Conservation (phyloP, 192 early-diverging fungal species). For the Entomortierella chlamydospora region DNA sequence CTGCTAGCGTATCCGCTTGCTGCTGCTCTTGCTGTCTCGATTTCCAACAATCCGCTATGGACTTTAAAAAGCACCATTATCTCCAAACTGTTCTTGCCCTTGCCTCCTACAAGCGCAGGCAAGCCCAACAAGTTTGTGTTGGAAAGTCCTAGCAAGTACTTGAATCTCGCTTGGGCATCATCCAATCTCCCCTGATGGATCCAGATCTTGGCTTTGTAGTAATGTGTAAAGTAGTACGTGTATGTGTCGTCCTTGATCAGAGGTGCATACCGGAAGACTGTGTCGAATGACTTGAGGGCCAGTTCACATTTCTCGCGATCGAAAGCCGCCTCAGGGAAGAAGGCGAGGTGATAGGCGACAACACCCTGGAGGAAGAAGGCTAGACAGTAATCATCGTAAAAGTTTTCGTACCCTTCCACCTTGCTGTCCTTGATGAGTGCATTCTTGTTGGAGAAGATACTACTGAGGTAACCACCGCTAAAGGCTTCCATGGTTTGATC, state of each 20-base stretch:
- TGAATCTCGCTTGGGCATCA: constrained; percentile 61
- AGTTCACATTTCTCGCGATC: constrained; percentile 45
- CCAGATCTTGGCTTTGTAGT: constrained; percentile 69
- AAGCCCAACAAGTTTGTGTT: constrained; percentile 54
- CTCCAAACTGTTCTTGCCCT: constrained; percentile 75
- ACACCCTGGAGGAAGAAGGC: constrained; percentile 76
- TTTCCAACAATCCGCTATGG: constrained; percentile 62
- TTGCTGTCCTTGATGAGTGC: constrained; percentile 38
- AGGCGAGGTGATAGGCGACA: constrained; percentile 70
- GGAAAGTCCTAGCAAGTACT: constrained; percentile 57
- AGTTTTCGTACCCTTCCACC: constrained; percentile 58
- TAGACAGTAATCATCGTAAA: constrained; percentile 85
- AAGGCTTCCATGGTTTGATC: constrained; percentile 41
- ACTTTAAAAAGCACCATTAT: constrained; percentile 69
- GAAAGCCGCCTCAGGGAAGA: constrained; percentile 55
- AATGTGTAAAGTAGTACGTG: constrained; percentile 65
- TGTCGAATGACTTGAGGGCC: constrained; percentile 52
- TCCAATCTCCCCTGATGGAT: constrained; percentile 52
- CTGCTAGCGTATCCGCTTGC: too few species aligned
- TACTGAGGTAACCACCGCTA: constrained; percentile 56
- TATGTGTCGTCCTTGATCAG: constrained; percentile 75
- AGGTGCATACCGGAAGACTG: constrained; percentile 64
- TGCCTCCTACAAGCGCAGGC: constrained; percentile 61
- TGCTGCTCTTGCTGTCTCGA: constrained; percentile 40
- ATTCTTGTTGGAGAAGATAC: constrained; percentile 45